Conservation (phyloP, 108 stramenopile genomes). For the Craspedostauros australis region DNA sequence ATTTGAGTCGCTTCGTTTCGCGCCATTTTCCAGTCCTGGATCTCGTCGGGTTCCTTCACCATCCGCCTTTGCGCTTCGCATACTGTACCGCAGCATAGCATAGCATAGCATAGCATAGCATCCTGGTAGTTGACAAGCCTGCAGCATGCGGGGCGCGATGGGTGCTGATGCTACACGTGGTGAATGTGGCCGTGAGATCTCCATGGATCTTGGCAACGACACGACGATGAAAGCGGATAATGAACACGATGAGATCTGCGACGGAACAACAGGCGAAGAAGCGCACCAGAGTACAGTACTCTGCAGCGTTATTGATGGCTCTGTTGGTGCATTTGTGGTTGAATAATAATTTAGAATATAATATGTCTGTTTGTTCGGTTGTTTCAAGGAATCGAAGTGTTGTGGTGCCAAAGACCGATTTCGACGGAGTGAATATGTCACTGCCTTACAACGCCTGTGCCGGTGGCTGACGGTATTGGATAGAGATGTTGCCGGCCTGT, state of each 20-base stretch:
- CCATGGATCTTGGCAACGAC: not conserved
- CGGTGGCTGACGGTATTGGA: constrained; percentile 29
- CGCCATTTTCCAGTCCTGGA: too few species aligned
- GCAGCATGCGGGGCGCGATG: too few species aligned
- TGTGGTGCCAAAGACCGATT: not conserved
- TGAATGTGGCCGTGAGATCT: too few species aligned
- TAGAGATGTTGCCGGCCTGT: constrained; percentile 25
- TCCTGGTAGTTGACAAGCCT: too few species aligned
- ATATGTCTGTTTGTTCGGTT: not conserved
- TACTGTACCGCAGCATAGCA: too few species aligned
- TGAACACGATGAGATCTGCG: not conserved
- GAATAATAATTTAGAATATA: not conserved
- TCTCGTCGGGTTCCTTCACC: too few species aligned
- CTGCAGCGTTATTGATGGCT: not conserved
- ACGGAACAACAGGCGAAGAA: not conserved
- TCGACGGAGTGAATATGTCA: not conserved
- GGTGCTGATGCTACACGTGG: too few species aligned
- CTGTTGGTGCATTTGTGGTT: not conserved
- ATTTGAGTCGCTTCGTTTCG: too few species aligned
- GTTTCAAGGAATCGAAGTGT: not conserved
- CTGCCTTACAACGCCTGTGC: not conserved
- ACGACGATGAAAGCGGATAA: not conserved
- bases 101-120: too few species aligned
- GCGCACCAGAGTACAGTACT: not conserved
- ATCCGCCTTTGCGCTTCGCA: too few species aligned